Base-by-base conservation (phyloP, 345 rosid genomes). In the Lepidium aucheri region DNA sequence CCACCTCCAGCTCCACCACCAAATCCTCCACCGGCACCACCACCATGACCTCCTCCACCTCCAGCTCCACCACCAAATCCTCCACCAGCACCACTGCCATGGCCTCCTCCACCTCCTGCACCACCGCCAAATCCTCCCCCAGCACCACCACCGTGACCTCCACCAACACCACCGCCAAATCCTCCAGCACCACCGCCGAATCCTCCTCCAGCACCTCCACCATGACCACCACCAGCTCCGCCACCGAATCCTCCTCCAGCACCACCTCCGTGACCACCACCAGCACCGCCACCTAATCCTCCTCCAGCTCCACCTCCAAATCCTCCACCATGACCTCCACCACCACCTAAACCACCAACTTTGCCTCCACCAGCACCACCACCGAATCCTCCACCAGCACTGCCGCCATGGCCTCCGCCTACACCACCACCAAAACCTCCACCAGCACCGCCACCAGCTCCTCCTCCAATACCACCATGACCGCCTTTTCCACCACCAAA, bases 391-490 rank as follows among this genome's bases (percentile, higher is more conserved):
- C 53, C 65, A 2, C 40, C 65, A 0, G 2, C 22, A 20, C 22
- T 2, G 1, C 22, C 22, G 22, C 22, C 65, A 5, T 7, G 20
- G 0, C 50, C 64, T 33, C 61, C 59, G 7, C 17, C 44, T 9
- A 26, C 61, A 16, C 61, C 61, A 1, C 61, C 61, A 26, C 22
- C 26, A 11, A 36, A 20, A 1, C 63, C 63, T n/a, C 65, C 65
- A 2, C 65, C 65, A 0, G 26, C 53, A 42, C 54, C 54, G 0
- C 54, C 17, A 0, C 67, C 66, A 14, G 33, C 70, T 15, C 74
- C 74, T 22, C 67, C 69, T 16, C 76, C 76, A 30, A 8, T 9
- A 20, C 76, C 76, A 5, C 57, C 76, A 14, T 66, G 67, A 10
- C 40, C 71, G 3, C 70, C 69, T 32, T 22, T 34, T 0, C 61